Conservation (phyloP, 495 filamentous ascomycete species). For the Xylaria longipes region DNA sequence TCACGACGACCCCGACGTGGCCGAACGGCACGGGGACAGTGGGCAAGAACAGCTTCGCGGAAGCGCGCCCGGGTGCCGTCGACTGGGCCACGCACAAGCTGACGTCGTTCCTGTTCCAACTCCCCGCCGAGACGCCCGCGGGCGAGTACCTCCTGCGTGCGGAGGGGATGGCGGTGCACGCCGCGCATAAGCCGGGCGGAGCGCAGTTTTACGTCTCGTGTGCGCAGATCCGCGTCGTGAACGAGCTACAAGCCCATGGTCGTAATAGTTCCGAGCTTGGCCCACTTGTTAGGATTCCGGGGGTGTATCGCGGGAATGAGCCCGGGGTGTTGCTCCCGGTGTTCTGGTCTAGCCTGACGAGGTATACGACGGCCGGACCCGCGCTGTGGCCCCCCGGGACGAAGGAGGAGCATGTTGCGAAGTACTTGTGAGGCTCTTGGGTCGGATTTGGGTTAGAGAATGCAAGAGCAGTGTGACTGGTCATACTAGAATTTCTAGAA, state of each 20-base stretch:
- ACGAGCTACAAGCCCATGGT: neutral
- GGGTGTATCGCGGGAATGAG: constrained; percentile 29
- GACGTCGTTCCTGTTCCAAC: constrained; percentile 40
- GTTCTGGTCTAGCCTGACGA: constrained; percentile 32
- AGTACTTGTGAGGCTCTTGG: neutral
- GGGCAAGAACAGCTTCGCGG: constrained; percentile 4
- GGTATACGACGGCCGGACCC: constrained; percentile 31
- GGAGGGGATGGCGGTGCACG: constrained; percentile 67
- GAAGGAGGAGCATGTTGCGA: constrained; percentile 28
- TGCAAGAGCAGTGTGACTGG: neutral
- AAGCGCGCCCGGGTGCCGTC: neutral
- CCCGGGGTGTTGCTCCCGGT: constrained; percentile 31
- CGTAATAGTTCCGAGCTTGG: neutral
- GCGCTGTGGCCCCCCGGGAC: constrained; percentile 18
- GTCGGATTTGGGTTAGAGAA: neutral
- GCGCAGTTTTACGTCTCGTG: constrained; percentile 69
- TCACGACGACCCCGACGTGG: constrained; percentile 29
- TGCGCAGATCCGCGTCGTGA: constrained; percentile 62
- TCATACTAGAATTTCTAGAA: neutral
- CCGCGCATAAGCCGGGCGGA: constrained; percentile 55
- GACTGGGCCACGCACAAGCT: constrained; percentile 6
- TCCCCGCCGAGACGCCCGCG: constrained; percentile 41
- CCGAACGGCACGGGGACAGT: neutral
- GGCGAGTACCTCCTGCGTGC: constrained; percentile 69
- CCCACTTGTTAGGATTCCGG: constrained; percentile 20